Evolutionary conservation across 75 land plant genomes (phyloP).

Genomic region (Selaginella tamariscina): DNA sequence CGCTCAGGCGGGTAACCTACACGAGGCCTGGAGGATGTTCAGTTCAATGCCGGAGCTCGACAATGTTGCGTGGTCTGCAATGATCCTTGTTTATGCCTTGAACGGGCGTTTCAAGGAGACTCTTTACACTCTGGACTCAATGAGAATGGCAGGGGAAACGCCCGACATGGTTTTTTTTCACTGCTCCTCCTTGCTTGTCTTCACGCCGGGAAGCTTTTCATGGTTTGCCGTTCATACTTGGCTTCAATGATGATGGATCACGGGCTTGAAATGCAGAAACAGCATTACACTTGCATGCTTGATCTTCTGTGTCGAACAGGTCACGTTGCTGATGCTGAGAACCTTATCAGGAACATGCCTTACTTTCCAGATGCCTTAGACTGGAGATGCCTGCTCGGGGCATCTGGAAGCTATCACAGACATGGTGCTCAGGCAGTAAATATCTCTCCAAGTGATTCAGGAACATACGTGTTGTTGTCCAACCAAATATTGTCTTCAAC

Average conservation of each 20-base stretch:
- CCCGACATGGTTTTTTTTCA: neutral
- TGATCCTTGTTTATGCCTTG: neutral
- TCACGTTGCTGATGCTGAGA: neutral
- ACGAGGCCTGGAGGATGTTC: neutral
- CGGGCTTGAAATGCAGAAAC: neutral
- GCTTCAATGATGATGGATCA: neutral
- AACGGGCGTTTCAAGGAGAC: neutral
- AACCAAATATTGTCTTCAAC: neutral
- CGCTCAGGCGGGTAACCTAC: neutral
- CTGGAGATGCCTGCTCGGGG: neutral
- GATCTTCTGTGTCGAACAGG: conserved; percentile 1
- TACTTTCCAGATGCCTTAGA: neutral
- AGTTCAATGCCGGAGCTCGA: neutral
- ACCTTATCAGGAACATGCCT: conserved; percentile 4
- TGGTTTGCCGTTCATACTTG: neutral
- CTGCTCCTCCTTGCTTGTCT: neutral
- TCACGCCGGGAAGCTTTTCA: neutral
- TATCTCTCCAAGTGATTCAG: neutral
- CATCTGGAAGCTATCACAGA: neutral
- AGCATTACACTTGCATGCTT: conserved; percentile 1
- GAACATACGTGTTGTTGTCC: neutral
- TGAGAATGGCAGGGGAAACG: neutral
- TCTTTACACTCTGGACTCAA: neutral
- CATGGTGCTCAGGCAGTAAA: neutral
- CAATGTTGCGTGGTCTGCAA: neutral